phyloP scores from a whole-genome alignment of 768 basidiomycete genomes.

The Kwoniella dendrophila region DNA sequence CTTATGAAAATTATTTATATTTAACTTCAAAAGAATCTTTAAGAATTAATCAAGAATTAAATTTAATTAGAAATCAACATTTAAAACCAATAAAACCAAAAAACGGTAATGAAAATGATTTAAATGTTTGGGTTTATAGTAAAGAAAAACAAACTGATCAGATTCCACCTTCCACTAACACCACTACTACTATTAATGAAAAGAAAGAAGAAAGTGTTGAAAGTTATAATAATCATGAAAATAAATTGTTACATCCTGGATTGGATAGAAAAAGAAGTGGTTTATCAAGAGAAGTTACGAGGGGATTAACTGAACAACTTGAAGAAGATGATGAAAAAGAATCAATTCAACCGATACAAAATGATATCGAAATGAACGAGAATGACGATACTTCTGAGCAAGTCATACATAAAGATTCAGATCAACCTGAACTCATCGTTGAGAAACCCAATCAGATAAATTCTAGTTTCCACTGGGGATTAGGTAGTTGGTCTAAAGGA shows the following conservation, averaged over 20 bases:
- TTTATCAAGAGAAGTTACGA: slow-evolving; percentile 35
- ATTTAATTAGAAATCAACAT: slow-evolving; percentile 50
- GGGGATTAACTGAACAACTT: slow-evolving; percentile 13
- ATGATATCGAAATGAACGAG: slow-evolving; percentile 16
- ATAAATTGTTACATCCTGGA: slow-evolving; percentile 8
- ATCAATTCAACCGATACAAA: slow-evolving; percentile 4
- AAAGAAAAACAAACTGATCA: slow-evolving; percentile 11
- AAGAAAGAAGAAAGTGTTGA: slow-evolving; percentile 8
- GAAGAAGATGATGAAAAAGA: slow-evolving; percentile 4
- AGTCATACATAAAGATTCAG: slow-evolving; percentile 1
- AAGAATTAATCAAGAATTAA: slow-evolving; percentile 62
- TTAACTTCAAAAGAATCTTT: slow-evolving; percentile 69
- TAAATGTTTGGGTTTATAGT: slow-evolving; percentile 44
- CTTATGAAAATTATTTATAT: slow-evolving; percentile 90
- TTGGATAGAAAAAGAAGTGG: slow-evolving; percentile 32
- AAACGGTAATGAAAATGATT: no score
- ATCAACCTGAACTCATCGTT: slow-evolving; percentile 30
- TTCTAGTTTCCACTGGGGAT: slow-evolving; percentile 22
- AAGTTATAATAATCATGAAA: slow-evolving; percentile 2
- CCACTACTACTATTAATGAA: no score
- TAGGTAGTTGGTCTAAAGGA: slow-evolving; percentile 39
- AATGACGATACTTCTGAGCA: slow-evolving; percentile 7
- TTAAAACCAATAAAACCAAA: slow-evolving; percentile 36
- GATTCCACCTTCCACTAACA: no score
- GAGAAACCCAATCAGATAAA: slow-evolving; percentile 27